These are phyloP conservation scores for Russula griseocarnosa DNA, from an alignment of 768 basidiomycete genomes.

Conservation along the genomic window DNA sequence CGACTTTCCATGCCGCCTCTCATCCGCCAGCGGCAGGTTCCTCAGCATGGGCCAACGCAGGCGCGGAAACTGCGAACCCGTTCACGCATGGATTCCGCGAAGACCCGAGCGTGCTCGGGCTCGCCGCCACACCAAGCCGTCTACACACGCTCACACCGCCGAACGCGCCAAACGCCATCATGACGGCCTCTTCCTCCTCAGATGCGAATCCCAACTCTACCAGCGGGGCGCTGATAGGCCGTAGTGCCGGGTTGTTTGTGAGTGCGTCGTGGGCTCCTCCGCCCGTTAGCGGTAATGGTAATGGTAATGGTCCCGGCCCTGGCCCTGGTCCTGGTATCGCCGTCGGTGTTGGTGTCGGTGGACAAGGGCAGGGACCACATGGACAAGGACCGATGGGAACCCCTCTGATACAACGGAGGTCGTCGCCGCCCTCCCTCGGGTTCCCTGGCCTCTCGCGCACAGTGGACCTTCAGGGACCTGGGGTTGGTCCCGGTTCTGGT, in stretches of 20 bases:
- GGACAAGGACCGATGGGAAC: slow-evolving; percentile 5
- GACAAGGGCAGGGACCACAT: background rate
- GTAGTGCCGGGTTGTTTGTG: slow-evolving; percentile 19
- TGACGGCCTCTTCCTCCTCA: slow-evolving; percentile 19
- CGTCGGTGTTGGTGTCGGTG: background rate
- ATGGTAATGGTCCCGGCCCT: slow-evolving; percentile 13
- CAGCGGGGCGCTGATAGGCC: background rate
- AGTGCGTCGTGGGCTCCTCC: slow-evolving; percentile 24
- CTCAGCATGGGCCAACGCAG: slow-evolving; percentile 27
- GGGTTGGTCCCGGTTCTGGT: slow-evolving; percentile 3
- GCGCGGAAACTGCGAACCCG: slow-evolving; percentile 33
- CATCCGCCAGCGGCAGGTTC: slow-evolving; percentile 23
- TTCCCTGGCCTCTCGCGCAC: slow-evolving; percentile 17
- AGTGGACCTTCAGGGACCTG: slow-evolving; percentile 25
- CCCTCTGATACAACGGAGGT: slow-evolving; percentile 30
- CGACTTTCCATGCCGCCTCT: background rate
- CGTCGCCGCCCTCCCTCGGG: slow-evolving; percentile 36
- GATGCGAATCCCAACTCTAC: slow-evolving; percentile 19
- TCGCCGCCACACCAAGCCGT: slow-evolving; percentile 34
- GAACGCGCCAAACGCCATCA: slow-evolving; percentile 28
- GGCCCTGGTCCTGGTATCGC: slow-evolving; percentile 1
- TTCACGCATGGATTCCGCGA: slow-evolving; percentile 25
- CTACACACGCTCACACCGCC: slow-evolving; percentile 36
- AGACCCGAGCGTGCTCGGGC: slow-evolving; percentile 25
- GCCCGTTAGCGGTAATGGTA: slow-evolving; percentile 10